A percentile compares a stretch with the other conserved stretches of the same genome.
Conservation (phyloP, 139 green algal species). For the Deuterostichococcus epilithicus region DNA sequence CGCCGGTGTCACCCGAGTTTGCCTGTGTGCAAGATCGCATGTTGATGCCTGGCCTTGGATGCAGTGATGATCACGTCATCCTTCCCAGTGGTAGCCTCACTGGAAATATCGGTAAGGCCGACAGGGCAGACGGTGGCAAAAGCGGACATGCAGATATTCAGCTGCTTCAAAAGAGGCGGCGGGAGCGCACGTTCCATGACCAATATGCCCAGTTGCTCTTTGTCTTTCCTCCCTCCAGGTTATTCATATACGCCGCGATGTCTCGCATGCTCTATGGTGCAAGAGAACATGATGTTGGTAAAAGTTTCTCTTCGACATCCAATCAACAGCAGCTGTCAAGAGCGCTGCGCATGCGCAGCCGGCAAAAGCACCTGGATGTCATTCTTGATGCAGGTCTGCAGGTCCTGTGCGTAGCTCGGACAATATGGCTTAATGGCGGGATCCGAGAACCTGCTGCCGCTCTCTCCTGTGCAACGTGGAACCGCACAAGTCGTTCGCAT, state of each 20-base stretch:
- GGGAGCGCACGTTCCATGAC: not conserved
- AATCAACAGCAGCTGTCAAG: too few species aligned
- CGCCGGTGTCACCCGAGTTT: constrained; percentile 40
- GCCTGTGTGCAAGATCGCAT: constrained; percentile 19
- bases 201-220: not conserved
- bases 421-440: not conserved
- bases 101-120: too few species aligned
- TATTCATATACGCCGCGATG: not conserved
- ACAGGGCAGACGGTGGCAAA: too few species aligned
- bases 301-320: too few species aligned
- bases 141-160: too few species aligned
- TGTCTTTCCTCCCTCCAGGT: not conserved
- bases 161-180: too few species aligned
- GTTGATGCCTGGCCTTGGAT: too few species aligned
- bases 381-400: not conserved
- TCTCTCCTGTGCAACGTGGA: too few species aligned
- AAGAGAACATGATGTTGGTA: not conserved
- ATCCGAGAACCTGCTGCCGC: not conserved
- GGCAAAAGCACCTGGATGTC: not conserved
- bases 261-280: not conserved
- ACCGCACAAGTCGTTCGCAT: too few species aligned
- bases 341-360: not conserved
- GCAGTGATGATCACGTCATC: too few species aligned
- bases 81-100: too few species aligned
- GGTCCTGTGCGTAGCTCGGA: not conserved